Evolutionary conservation across 2,329 filamentous ascomycete genomes (phyloP).

Genomic region (Neonectria hederae): DNA sequence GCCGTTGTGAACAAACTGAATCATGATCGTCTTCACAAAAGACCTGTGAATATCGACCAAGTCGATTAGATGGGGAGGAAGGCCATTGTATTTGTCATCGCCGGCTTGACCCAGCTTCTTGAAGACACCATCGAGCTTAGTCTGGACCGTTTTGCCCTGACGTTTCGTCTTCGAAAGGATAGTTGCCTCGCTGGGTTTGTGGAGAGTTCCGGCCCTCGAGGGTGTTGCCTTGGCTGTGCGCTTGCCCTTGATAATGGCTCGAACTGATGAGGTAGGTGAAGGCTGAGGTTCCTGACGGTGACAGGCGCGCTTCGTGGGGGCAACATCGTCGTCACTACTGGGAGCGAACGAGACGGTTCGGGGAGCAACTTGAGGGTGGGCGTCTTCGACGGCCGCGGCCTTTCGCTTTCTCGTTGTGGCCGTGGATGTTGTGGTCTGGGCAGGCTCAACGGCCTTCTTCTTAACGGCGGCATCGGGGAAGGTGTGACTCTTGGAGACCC

Average conservation of each 20-base stretch:
- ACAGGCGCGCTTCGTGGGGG: conserved; percentile 42
- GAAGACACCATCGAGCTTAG: conserved; percentile 53
- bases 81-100: conserved; percentile 35
- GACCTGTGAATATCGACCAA: conserved; percentile 71
- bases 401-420: conserved; percentile 51
- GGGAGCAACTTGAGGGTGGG: conserved; percentile 35
- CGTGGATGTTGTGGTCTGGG: conserved; percentile 20
- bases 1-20: conserved; percentile 77
- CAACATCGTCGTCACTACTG: conserved; percentile 46
- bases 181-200: conserved; percentile 46
- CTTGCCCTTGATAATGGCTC: conserved; percentile 43
- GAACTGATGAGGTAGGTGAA: conserved; percentile 9
- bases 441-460: conserved; percentile 44
- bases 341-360: conserved; percentile 47
- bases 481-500: conserved; percentile 56
- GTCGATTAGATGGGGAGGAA: conserved; percentile 65
- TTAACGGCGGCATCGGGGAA: conserved; percentile 45
- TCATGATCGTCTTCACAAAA: conserved; percentile 73
- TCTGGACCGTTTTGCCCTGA: conserved; percentile 44
- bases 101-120: conserved; percentile 47
- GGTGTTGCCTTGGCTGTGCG: conserved; percentile 43
- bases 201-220: conserved; percentile 42
- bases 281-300: conserved; percentile 38
- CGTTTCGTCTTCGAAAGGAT: conserved; percentile 44
- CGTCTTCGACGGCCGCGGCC: conserved; percentile 42